Percentiles rank a stretch among this genome's conserved stretches.
Evolutionary conservation across 2,329 filamentous ascomycete species (phyloP).

Genomic region (Gliomastix tumulicola): DNA sequence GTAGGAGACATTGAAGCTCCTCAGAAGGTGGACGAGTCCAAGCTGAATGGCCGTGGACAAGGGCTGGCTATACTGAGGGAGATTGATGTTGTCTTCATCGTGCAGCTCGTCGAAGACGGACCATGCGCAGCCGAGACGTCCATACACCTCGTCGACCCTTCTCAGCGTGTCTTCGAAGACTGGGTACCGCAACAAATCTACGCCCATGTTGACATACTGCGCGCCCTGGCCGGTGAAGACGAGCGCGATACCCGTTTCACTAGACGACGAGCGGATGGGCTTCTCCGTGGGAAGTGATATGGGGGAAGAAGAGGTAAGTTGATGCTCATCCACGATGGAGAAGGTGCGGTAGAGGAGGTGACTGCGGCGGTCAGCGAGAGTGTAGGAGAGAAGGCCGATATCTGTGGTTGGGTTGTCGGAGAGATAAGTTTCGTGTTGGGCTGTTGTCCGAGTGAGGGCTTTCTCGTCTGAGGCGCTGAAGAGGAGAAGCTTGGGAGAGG

Average conservation of each 20-base stretch:
- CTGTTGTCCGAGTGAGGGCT: neutral
- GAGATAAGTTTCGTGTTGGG: neutral
- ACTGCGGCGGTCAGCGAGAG: conserved; percentile 7
- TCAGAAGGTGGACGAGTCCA: conserved; percentile 25
- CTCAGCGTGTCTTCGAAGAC: neutral
- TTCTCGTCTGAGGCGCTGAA: conserved; percentile 1
- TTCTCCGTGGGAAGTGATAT: neutral
- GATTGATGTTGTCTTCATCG: conserved; percentile 11
- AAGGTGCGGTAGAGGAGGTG: conserved; percentile 6
- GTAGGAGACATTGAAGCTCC: conserved; percentile 16
- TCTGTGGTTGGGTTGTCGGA: neutral
- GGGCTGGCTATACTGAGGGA: conserved; percentile 23
- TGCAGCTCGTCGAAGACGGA: neutral
- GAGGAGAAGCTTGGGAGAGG: conserved; percentile 1
- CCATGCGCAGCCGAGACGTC: neutral
- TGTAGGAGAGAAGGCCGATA: conserved; percentile 8
- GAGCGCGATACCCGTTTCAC: conserved; percentile 1
- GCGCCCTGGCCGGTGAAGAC: conserved; percentile 17
- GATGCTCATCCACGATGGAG: no score
- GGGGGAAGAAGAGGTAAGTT: no score
- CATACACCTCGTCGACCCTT: neutral
- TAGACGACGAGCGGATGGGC: no score
- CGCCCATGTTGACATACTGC: conserved; percentile 12
- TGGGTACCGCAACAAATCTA: conserved; percentile 2
- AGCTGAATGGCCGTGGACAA: conserved; percentile 7